Evolutionary conservation across 805 yeast genomes (phyloP).

Genomic region (Barnettozyma pratensis): DNA sequence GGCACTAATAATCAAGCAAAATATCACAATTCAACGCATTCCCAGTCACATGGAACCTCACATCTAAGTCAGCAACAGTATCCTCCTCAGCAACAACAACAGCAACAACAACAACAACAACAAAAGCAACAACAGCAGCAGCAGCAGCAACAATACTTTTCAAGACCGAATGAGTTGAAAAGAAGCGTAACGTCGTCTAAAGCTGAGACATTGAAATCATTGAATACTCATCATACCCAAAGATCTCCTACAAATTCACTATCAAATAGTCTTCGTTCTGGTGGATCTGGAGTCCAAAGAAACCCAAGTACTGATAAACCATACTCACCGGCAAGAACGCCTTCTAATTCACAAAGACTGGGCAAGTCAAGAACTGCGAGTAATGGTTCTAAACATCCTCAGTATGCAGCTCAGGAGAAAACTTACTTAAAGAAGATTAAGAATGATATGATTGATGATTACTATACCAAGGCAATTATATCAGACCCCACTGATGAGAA

Average conservation of each 20-base stretch:
- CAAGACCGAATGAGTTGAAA: constrained; percentile 6
- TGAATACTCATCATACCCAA: constrained; percentile 8
- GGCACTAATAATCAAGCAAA: neutral
- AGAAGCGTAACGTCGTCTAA: constrained; percentile 8
- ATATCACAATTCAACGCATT: neutral
- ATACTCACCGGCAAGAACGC: constrained; percentile 24
- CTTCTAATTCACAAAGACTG: constrained; percentile 17
- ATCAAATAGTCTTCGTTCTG: constrained; percentile 13
- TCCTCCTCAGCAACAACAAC: neutral
- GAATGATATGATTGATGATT: constrained; percentile 61
- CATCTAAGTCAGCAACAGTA: neutral
- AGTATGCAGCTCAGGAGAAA: constrained; percentile 50
- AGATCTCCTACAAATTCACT: constrained; percentile 19
- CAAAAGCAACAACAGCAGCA: constrained; percentile 7
- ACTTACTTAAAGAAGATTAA: constrained; percentile 59
- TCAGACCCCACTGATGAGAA: constrained; percentile 31
- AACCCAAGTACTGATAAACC: constrained; percentile 16
- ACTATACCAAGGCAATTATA: constrained; percentile 62
- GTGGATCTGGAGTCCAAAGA: constrained; percentile 16
- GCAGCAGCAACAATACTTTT: constrained; percentile 2
- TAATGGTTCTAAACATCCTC: constrained; percentile 20
- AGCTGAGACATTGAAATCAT: constrained; percentile 2
- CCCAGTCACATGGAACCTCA: neutral
- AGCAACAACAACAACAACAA: neutral
- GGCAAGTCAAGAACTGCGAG: constrained; percentile 18